Evolutionary conservation across 2,329 filamentous ascomycete genomes (phyloP).

Genomic region (Mycosphaerelloides madeirae): DNA sequence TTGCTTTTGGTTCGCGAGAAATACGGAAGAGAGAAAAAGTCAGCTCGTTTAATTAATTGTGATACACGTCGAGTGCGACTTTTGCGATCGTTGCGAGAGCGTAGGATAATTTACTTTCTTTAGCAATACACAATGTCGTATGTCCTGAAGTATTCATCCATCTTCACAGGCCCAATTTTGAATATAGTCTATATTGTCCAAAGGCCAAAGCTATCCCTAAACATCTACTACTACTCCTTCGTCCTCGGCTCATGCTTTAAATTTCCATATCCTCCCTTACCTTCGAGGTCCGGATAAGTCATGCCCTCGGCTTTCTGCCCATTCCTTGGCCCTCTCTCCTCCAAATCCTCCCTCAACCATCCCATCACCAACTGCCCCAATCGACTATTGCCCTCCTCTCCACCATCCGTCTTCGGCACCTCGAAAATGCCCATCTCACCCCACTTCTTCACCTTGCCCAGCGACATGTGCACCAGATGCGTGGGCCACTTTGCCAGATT

Average conservation of each 20-base stretch:
- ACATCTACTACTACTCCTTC: no score
- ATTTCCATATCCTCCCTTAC: slow-evolving; percentile 60
- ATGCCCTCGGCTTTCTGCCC: slow-evolving; percentile 56
- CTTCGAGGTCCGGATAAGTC: slow-evolving; percentile 56
- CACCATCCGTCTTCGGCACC: slow-evolving; percentile 46
- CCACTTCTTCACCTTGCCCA: slow-evolving; percentile 84
- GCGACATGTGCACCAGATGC: slow-evolving; percentile 91
- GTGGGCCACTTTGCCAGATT: slow-evolving; percentile 93
- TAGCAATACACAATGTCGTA: no score
- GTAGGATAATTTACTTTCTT: no score
- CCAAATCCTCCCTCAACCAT: slow-evolving; percentile 80
- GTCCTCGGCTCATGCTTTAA: slow-evolving; percentile 40
- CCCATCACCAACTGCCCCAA: slow-evolving; percentile 81
- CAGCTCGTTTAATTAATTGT: not conserved
- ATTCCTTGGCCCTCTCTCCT: slow-evolving; percentile 71
- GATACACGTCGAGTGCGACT: not conserved
- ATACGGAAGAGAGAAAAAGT: no score
- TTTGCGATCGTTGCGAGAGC: no score
- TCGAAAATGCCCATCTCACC: slow-evolving; percentile 69
- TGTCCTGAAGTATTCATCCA: no score
- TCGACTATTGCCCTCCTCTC: slow-evolving; percentile 66
- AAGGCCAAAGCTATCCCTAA: no score
- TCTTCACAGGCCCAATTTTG: no score
- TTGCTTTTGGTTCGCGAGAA: slow-evolving; percentile 5
- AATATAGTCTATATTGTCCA: no score